Percentiles rank a stretch among this genome's conserved stretches.
Conservation (phyloP, 306 rosid genomes). For the Prunus dulcis region DNA sequence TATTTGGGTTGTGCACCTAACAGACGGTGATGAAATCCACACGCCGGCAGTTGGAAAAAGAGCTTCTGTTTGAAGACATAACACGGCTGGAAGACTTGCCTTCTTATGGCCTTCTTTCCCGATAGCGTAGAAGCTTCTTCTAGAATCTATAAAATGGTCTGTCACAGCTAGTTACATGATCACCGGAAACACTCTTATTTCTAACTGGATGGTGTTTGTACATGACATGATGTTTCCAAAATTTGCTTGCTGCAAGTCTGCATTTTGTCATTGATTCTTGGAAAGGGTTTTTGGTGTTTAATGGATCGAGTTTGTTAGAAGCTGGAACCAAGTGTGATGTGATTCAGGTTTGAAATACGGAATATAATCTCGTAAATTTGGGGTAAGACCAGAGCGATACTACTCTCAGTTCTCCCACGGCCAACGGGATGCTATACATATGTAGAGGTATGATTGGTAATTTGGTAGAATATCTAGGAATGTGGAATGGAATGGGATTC, state of each 20-base stretch:
- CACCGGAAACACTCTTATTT: conserved; percentile 8
- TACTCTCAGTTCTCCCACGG: background rate
- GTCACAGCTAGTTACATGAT: conserved; percentile 24
- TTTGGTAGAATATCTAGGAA: background rate
- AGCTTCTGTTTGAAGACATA: conserved; percentile 74
- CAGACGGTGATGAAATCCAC: conserved; percentile 97
- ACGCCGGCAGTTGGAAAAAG: conserved; percentile 90
- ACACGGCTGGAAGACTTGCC: conserved; percentile 83
- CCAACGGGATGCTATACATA: conserved; percentile 20
- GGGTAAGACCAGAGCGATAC: background rate
- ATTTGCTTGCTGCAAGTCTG: conserved; percentile 28
- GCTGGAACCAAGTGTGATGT: conserved; percentile 25
- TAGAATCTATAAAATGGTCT: conserved; percentile 20
- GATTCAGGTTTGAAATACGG: conserved; percentile 36
- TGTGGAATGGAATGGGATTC: background rate
- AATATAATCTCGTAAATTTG: conserved; percentile 14
- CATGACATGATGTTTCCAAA: conserved; percentile 42
- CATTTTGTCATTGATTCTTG: conserved; percentile 36
- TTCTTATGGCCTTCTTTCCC: conserved; percentile 73
- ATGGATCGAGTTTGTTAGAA: conserved; percentile 26
- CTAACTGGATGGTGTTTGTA: conserved; percentile 46
- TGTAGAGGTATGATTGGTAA: conserved; percentile 9
- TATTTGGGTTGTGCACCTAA: conserved; percentile 17
- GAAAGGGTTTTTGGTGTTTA: conserved; percentile 24
- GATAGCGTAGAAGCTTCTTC: conserved; percentile 35